A percentile compares a stretch with the other conserved stretches of the same genome.
Evolutionary conservation across 495 filamentous ascomycete species (phyloP).

Genomic region (Penicillium steckii): DNA sequence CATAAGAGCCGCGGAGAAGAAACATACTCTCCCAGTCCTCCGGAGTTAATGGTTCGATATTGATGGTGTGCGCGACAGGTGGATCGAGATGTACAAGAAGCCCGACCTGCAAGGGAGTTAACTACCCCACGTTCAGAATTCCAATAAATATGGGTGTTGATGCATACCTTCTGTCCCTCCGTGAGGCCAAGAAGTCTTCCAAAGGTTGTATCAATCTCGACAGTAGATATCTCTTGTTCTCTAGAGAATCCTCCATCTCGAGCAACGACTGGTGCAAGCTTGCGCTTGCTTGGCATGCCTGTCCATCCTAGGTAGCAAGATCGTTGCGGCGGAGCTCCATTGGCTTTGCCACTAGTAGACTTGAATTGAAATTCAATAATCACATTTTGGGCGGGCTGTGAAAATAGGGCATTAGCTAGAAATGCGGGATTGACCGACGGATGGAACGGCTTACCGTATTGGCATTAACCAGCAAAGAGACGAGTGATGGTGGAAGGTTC

Average conservation of each 20-base stretch:
- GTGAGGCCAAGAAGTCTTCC: constrained; percentile 75
- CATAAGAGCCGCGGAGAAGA: neutral
- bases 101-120: constrained; percentile 52
- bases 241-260: constrained; percentile 64
- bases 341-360: constrained; percentile 35
- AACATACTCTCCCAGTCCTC: constrained; percentile 87
- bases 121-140: constrained; percentile 10
- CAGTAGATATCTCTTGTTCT: constrained; percentile 69
- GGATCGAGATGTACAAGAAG: constrained; percentile 82
- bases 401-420: constrained; percentile 11
- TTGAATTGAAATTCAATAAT: constrained; percentile 82
- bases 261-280: constrained; percentile 66
- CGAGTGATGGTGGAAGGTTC: constrained; percentile 85
- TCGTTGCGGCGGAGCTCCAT: constrained; percentile 50
- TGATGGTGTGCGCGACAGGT: constrained; percentile 83
- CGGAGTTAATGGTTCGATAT: constrained; percentile 92
- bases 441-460: constrained; percentile 66
- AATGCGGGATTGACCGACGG: neutral
- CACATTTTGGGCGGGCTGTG: constrained; percentile 87
- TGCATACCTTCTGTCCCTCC: constrained; percentile 80
- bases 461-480: constrained; percentile 76
- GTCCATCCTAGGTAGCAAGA: constrained; percentile 93
- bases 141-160: neutral
- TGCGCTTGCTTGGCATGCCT: constrained; percentile 89
- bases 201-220: constrained; percentile 90